Evolutionary conservation across 441 rosid genomes (phyloP), one percentile per base, ranked within the genome.

Genomic region (Flueggea neowawraea): DNA sequence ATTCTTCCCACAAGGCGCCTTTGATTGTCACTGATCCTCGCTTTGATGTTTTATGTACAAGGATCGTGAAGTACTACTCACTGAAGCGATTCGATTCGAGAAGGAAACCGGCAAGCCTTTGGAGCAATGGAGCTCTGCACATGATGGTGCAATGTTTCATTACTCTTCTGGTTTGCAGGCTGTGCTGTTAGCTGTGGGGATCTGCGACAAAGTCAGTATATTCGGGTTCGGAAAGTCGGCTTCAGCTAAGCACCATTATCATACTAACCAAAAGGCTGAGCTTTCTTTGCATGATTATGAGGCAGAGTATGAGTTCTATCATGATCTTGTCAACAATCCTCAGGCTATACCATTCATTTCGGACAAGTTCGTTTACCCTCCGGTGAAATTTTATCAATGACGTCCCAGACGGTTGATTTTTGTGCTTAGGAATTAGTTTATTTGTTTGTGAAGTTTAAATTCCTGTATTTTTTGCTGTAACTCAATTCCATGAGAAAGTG

Each of bases 141-240:
- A 90, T 53, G 95, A 87, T 55, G 96, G 92, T 4, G 64, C 83
- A 3, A 54, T 84, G 83, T 94, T 94, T 66, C 98, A 94, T 54
- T 94, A 94, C 79, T 90, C 97, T 0, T 94, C 98, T 1, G 98
- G 97, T 49, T 79, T 90, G 83, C 97, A 94, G 52, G 99, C 97
- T 44, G 83, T 89, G 47, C 83, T 87, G 93, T 78, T 94, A 16
- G 85, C 97, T 0, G 68, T 80, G 13, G 98, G 97, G 32, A 64
- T 89, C 16, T 94, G 97, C 52, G 94, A 94, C 50, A 73, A 69
- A 73, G 97, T 90, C 43, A 70, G 88, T 8, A 48, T 94, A 8
- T 89, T 93, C n/a, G 98, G 98, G 36, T 93, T 86, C 55, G 97
- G 98, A 65, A 93, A 93, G 73, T 77, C 77, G n/a, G 74, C 69